Evolutionary conservation across 2,329 filamentous ascomycete genomes (phyloP).

Genomic region (Coniochaeta sp.): DNA sequence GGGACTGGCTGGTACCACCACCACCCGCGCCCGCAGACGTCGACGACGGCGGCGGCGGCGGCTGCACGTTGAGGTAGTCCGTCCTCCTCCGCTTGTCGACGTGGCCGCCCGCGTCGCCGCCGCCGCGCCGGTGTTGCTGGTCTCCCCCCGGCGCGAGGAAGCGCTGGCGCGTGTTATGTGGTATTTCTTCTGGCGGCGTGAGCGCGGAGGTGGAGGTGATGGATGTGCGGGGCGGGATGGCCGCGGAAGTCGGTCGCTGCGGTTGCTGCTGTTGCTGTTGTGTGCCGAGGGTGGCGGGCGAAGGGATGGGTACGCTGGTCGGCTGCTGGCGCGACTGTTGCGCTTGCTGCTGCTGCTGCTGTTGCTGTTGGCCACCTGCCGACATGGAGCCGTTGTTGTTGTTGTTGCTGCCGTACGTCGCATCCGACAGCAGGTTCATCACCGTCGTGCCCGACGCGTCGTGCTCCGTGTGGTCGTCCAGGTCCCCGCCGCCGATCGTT

Average conservation of each 20-base stretch:
- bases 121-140: neutral
- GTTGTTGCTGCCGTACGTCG: slow-evolving; percentile 14
- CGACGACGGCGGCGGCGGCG: neutral
- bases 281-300: slow-evolving; percentile 12
- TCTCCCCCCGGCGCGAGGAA: slow-evolving; percentile 15
- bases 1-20: no score
- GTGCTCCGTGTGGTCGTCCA: slow-evolving; percentile 25
- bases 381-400: slow-evolving; percentile 7
- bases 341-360: slow-evolving; percentile 12
- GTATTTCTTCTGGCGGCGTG: slow-evolving; percentile 48
- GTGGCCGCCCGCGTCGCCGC: neutral
- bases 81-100: slow-evolving; percentile 4
- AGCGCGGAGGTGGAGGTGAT: slow-evolving; percentile 36
- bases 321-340: slow-evolving; percentile 11
- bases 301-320: slow-evolving; percentile 10
- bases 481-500: slow-evolving; percentile 34
- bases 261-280: slow-evolving; percentile 16
- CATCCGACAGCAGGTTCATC: slow-evolving; percentile 34
- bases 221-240: slow-evolving; percentile 30
- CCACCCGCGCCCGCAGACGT: neutral
- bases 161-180: slow-evolving; percentile 36
- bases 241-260: slow-evolving; percentile 24
- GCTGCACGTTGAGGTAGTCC: slow-evolving; percentile 9
- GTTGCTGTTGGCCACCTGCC: slow-evolving; percentile 9
- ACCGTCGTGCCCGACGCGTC: slow-evolving; percentile 33